A percentile compares a stretch with the other conserved stretches of the same genome.
These are phyloP conservation scores for Apostasia ramifera DNA, from an alignment of 106 monocot genomes.

Conservation along the genomic window DNA sequence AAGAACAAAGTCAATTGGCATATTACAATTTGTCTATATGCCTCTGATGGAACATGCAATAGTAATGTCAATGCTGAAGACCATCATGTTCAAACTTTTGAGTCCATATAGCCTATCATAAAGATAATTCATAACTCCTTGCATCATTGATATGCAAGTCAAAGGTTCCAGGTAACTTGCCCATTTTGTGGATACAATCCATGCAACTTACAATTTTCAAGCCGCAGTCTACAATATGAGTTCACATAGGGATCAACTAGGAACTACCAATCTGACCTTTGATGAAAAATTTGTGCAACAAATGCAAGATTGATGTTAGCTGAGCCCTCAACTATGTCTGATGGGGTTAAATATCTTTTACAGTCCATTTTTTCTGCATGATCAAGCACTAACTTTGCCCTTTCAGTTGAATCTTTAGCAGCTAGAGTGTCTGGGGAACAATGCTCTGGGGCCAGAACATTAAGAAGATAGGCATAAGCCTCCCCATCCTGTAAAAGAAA, in stretches of 20 bases:
- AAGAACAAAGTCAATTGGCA: too few species aligned
- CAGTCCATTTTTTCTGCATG: conserved; percentile 47
- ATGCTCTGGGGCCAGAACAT: conserved; percentile 49
- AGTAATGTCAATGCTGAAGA: too few species aligned
- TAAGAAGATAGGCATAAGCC: conserved; percentile 46
- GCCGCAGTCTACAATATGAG: too few species aligned
- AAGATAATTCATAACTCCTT: too few species aligned
- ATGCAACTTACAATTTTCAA: too few species aligned
- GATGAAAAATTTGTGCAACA: conserved; percentile 52
- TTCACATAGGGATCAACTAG: neutral
- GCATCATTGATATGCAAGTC: too few species aligned
- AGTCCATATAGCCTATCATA: too few species aligned
- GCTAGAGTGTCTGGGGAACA: conserved; percentile 22
- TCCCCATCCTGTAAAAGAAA: conserved; percentile 39
- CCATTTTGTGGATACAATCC: too few species aligned
- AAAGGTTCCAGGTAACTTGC: too few species aligned
- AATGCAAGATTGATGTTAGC: conserved; percentile 45
- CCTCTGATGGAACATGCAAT: too few species aligned
- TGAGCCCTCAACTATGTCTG: conserved; percentile 47
- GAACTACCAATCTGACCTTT: conserved; percentile 20
- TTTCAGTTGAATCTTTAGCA: conserved; percentile 33
- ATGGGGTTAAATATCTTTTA: conserved; percentile 40
- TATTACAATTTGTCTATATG: too few species aligned
- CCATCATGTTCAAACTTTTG: too few species aligned
- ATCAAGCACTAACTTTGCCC: conserved; percentile 40